These are phyloP conservation scores for Scheffersomyces illinoinensis DNA, from an alignment of 1,139 yeast genomes.

Conservation along the genomic window DNA sequence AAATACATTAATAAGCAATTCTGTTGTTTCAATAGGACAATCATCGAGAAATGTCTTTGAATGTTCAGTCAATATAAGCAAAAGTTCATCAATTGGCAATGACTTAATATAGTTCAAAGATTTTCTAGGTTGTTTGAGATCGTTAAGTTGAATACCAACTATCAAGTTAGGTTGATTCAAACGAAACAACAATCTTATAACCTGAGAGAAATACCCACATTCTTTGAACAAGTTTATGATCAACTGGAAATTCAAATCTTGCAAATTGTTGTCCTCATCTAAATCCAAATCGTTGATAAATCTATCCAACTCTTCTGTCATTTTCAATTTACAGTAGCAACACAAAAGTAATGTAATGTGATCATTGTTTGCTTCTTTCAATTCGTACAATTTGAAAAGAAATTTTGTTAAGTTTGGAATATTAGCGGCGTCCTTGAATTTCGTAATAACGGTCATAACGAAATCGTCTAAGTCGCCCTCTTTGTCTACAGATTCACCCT, in stretches of 20 bases:
- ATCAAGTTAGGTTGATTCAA: slow-evolving; percentile 74
- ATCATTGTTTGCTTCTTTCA: slow-evolving; percentile 61
- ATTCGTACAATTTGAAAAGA: slow-evolving; percentile 56
- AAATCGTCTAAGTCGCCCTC: slow-evolving; percentile 44
- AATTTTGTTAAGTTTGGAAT: slow-evolving; percentile 66
- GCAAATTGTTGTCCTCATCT: slow-evolving; percentile 19
- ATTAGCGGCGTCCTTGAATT: slow-evolving; percentile 83
- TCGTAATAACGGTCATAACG: slow-evolving; percentile 76
- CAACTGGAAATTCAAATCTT: slow-evolving; percentile 65
- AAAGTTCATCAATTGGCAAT: slow-evolving; percentile 74
- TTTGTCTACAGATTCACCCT: slow-evolving; percentile 8
- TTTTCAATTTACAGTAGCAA: slow-evolving; percentile 78
- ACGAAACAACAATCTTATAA: slow-evolving; percentile 68
- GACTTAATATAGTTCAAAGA: slow-evolving; percentile 71
- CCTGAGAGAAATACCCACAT: slow-evolving; percentile 68
- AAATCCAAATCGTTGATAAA: slow-evolving; percentile 54
- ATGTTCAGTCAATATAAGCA: slow-evolving; percentile 67
- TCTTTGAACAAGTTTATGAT: slow-evolving; percentile 77
- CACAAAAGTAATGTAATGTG: slow-evolving; percentile 82
- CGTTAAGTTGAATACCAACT: slow-evolving; percentile 74
- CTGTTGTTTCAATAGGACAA: slow-evolving; percentile 81
- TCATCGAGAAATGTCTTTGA: slow-evolving; percentile 66
- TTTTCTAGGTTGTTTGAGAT: slow-evolving; percentile 60
- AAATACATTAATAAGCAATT: slow-evolving; percentile 78
- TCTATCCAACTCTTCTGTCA: slow-evolving; percentile 53